Evolutionary conservation across 1,284 basidiomycete species (phyloP).

Genomic region (Rhodotorula sp.): DNA sequence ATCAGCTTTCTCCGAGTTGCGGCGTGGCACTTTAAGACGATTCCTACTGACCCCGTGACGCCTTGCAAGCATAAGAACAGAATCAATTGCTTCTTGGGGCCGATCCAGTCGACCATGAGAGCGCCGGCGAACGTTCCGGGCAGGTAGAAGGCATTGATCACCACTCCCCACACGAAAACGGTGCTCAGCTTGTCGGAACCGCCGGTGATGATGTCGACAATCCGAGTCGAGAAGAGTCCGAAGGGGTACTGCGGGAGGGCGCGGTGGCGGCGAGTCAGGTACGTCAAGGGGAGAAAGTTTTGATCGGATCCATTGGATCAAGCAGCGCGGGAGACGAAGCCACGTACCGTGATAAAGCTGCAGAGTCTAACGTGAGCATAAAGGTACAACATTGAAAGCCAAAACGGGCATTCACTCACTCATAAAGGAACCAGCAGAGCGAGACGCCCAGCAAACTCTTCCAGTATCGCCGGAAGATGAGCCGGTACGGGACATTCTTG

Average conservation of each 20-base stretch:
- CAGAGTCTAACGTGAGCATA: neutral
- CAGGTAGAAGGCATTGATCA: slow-evolving; percentile 37
- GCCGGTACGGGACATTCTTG: slow-evolving; percentile 71
- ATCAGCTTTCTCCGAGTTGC: neutral
- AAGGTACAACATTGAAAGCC: neutral
- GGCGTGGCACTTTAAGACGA: too few species aligned
- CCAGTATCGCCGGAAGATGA: slow-evolving; percentile 81
- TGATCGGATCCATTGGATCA: too few species aligned
- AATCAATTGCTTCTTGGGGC: slow-evolving; percentile 40
- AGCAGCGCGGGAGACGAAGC: too few species aligned
- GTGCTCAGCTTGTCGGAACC: slow-evolving; percentile 53
- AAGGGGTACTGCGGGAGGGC: slow-evolving; percentile 1
- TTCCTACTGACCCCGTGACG: neutral
- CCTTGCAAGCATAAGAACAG: slow-evolving; percentile 46
- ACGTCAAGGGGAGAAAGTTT: too few species aligned
- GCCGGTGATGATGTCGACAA: slow-evolving; percentile 67
- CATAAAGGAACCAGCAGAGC: slow-evolving; percentile 70
- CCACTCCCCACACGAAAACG: slow-evolving; percentile 63
- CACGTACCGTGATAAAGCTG: slow-evolving; percentile 8
- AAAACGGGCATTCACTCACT: slow-evolving; percentile 44
- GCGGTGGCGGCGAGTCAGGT: too few species aligned
- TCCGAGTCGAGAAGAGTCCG: slow-evolving; percentile 38
- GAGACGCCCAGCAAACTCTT: slow-evolving; percentile 42
- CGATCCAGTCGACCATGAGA: neutral
- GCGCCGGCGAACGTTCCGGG: neutral